A percentile compares a stretch with the other conserved stretches of the same genome.
Conservation (phyloP, 345 rosid genomes). For the Clausena lansium region DNA sequence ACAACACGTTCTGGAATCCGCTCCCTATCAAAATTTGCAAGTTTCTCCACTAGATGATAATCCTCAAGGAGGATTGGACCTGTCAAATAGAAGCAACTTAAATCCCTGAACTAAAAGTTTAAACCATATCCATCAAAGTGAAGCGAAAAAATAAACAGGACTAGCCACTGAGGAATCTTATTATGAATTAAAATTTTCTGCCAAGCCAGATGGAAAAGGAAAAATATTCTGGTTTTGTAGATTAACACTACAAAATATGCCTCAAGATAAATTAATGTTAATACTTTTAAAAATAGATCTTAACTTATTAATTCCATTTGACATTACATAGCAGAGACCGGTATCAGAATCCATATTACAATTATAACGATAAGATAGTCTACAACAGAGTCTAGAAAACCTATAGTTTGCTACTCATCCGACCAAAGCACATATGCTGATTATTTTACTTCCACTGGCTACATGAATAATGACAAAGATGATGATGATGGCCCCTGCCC, state of each 20-base stretch:
- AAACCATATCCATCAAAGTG: background rate
- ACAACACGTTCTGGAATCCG: conserved; percentile 97
- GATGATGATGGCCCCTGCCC: background rate
- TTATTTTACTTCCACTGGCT: background rate
- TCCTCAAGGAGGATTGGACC: conserved; percentile 98
- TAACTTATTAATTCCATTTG: background rate
- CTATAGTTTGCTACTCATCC: background rate
- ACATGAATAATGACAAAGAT: background rate
- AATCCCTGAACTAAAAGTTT: background rate
- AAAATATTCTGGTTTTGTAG: background rate
- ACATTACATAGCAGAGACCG: no score
- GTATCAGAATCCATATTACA: background rate
- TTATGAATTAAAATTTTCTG: background rate
- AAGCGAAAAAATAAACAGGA: background rate
- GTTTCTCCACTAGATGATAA: conserved; percentile 88
- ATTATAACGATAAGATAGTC: background rate
- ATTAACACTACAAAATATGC: background rate
- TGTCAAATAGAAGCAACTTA: conserved; percentile 17
- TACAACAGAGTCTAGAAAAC: background rate
- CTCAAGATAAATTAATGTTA: background rate
- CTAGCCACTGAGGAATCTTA: background rate
- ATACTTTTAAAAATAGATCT: background rate
- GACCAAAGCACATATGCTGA: background rate
- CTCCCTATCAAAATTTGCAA: conserved; percentile 92
- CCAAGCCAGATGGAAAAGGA: background rate